These are phyloP conservation scores for Hymenoscyphus albidus DNA, from an alignment of 2,329 filamentous ascomycete species.

Conservation along the genomic window DNA sequence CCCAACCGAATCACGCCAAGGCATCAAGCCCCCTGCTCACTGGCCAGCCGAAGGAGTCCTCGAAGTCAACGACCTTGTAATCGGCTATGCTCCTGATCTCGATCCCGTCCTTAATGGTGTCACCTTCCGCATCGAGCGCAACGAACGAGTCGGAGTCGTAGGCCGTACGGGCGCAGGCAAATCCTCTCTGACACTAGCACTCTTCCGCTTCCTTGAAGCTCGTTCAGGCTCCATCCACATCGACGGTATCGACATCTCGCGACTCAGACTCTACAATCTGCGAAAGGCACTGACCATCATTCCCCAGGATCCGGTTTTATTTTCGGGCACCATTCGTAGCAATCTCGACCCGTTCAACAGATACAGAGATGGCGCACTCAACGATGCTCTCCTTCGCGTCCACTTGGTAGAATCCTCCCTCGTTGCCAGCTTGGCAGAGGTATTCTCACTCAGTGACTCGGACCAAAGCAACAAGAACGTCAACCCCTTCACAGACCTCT, in stretches of 20 bases:
- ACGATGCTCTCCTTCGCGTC: constrained; percentile 65
- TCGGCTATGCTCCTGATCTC: constrained; percentile 67
- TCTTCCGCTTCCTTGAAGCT: constrained; percentile 75
- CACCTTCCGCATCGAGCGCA: constrained; percentile 61
- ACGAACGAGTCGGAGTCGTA: constrained; percentile 71
- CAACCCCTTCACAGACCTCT: constrained; percentile 63
- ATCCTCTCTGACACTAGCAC: constrained; percentile 75
- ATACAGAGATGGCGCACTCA: constrained; percentile 64
- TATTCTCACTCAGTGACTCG: too few relatives aligned
- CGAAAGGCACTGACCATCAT: constrained; percentile 76
- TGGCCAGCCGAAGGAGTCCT: constrained; percentile 74
- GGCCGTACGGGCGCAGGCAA: constrained; percentile 92
- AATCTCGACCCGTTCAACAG: constrained; percentile 76
- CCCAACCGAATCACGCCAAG: constrained; percentile 61
- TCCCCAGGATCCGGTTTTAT: constrained; percentile 77
- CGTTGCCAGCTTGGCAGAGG: too few relatives aligned
- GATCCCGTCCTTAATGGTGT: constrained; percentile 67
- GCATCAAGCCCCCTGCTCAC: constrained; percentile 58
- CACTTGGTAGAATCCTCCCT: constrained; percentile 46
- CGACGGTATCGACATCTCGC: constrained; percentile 71
- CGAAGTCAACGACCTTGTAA: constrained; percentile 69
- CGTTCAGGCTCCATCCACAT: constrained; percentile 62
- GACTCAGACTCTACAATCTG: constrained; percentile 64
- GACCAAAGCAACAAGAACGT: constrained; percentile 42
- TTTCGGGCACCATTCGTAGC: constrained; percentile 71